Percentiles rank a stretch among this genome's conserved stretches.
Evolutionary conservation across 2,329 filamentous ascomycete genomes (phyloP).

Genomic region (Dothistroma septosporum): DNA sequence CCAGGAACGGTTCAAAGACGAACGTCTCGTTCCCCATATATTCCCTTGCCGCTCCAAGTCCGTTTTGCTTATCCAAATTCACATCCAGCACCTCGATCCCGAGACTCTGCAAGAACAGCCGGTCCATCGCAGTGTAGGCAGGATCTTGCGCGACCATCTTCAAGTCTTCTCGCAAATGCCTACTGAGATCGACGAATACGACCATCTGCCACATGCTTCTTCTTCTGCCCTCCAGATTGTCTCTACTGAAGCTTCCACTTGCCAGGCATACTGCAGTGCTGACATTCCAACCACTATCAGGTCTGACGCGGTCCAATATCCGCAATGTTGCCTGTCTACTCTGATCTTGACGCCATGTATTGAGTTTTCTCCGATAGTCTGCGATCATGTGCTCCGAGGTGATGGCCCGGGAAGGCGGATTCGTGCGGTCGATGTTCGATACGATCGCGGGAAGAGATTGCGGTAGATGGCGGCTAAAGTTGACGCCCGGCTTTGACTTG

Average conservation of each 20-base stretch:
- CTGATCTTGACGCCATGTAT: conserved; percentile 21
- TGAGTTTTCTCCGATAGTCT: conserved; percentile 22
- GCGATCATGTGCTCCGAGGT: conserved; percentile 17
- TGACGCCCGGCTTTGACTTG: conserved; percentile 1
- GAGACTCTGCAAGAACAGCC: conserved; percentile 24
- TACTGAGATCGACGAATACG: conserved; percentile 28
- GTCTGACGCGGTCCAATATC: conserved; percentile 19
- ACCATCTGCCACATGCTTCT: conserved; percentile 33
- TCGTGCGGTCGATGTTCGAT: not conserved
- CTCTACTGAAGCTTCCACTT: conserved; percentile 31
- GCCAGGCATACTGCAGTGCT: conserved; percentile 31
- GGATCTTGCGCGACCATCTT: conserved; percentile 31
- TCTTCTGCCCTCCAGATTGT: conserved; percentile 28
- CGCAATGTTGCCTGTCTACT: conserved; percentile 21
- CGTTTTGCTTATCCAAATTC: conserved; percentile 7
- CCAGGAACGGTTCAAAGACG: conserved; percentile 29
- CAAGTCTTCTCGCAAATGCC: conserved; percentile 3
- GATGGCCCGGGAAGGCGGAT: conserved; percentile 15
- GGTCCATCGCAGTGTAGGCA: conserved; percentile 28
- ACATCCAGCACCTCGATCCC: conserved; percentile 18
- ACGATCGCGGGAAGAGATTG: not conserved
- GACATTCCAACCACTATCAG: conserved; percentile 25
- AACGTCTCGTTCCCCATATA: conserved; percentile 15
- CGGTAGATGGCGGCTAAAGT: not conserved
- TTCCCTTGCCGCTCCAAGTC: conserved; percentile 17